phyloP scores from a whole-genome alignment of 768 basidiomycete species.

The Glaciozyma antarctica region DNA sequence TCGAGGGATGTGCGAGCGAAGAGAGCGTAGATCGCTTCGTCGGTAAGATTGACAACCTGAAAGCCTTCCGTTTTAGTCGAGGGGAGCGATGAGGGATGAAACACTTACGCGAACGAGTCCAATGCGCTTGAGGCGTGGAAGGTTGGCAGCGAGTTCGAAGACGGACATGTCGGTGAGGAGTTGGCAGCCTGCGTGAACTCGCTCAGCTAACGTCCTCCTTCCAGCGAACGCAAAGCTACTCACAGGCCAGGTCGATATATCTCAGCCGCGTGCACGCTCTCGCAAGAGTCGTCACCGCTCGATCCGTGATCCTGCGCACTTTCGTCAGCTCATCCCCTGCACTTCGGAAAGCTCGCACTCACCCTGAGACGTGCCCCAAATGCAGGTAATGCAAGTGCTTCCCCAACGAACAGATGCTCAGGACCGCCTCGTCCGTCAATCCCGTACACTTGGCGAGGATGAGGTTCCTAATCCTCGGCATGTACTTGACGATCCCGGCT shows the following conservation, averaged over 20 bases:
- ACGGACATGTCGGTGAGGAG: slow-evolving; percentile 87
- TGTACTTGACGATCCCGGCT: slow-evolving; percentile 68
- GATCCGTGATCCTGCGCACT: slow-evolving; percentile 65
- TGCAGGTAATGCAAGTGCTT: slow-evolving; percentile 89
- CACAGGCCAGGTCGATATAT: slow-evolving; percentile 94
- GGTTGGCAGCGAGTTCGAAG: slow-evolving; percentile 65
- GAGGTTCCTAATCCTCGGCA: slow-evolving; percentile 73
- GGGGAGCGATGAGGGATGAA: not conserved
- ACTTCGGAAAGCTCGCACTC: slow-evolving; percentile 25
- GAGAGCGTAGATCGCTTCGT: slow-evolving; percentile 81
- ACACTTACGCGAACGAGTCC: slow-evolving; percentile 70
- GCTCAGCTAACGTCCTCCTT: not conserved
- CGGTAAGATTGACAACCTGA: slow-evolving; percentile 71
- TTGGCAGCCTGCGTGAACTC: slow-evolving; percentile 55
- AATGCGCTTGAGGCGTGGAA: slow-evolving; percentile 84
- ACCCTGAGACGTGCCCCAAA: slow-evolving; percentile 66
- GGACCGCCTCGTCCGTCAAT: slow-evolving; percentile 71
- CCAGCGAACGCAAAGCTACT: slow-evolving; percentile 38
- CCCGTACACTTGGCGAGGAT: slow-evolving; percentile 73
- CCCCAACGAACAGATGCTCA: slow-evolving; percentile 77
- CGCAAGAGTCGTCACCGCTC: slow-evolving; percentile 71
- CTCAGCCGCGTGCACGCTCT: slow-evolving; percentile 77
- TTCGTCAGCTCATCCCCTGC: not conserved
- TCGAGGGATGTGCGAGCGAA: slow-evolving; percentile 79
- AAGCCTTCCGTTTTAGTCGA: not conserved